Conservation (phyloP, 345 rosid genomes). For the Jatropha curcas region DNA sequence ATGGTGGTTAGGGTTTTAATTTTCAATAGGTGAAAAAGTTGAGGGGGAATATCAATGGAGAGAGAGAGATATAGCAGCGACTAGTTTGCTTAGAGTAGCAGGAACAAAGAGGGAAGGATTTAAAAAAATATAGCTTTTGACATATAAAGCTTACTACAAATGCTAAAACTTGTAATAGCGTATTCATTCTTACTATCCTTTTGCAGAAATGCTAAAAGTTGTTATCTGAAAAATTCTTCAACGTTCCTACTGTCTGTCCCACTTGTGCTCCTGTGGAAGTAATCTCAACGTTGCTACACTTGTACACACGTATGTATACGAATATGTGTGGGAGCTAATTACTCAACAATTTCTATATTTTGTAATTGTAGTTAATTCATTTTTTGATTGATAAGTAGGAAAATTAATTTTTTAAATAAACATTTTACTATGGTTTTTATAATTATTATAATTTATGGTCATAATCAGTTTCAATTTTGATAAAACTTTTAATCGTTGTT, state of each 20-base stretch:
- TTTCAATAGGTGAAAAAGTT: neutral
- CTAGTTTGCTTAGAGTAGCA: conserved; percentile 13
- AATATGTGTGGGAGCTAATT: no score
- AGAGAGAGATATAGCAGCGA: conserved; percentile 14
- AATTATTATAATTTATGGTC: no score
- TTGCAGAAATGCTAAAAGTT: neutral
- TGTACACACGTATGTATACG: no score
- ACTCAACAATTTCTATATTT: no score
- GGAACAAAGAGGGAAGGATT: neutral
- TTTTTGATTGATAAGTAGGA: no score
- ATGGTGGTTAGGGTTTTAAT: neutral
- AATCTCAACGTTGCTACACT: no score
- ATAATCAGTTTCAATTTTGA: no score
- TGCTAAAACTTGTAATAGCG: neutral
- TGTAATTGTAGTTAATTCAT: no score
- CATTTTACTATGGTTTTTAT: no score
- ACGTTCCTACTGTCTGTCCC: neutral
- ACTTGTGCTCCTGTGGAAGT: neutral
- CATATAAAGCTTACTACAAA: neutral
- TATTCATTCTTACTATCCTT: neutral
- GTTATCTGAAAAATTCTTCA: neutral
- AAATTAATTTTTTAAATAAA: no score
- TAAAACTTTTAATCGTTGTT: no score
- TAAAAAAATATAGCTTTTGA: neutral
- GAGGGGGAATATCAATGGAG: neutral